Base-by-base conservation (phyloP, 768 basidiomycete species). In the Boletus bicolor region DNA sequence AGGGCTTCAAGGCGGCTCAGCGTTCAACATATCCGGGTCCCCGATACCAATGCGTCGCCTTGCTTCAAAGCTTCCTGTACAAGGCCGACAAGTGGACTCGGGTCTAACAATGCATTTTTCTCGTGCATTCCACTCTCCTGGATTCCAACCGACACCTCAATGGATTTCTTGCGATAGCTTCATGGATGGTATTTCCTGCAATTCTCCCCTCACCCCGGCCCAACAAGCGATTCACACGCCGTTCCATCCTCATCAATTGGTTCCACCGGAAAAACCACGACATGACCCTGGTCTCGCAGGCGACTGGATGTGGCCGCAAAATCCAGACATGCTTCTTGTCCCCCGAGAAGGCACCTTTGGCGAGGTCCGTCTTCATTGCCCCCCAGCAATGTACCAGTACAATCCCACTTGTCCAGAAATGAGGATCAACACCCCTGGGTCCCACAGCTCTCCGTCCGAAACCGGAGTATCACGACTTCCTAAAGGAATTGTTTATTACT, bases 11-110 rank as follows among this genome's bases (percentile, higher is more conserved):
- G 30, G 41, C 3, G 32, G 55, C 14, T 35, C 69, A 37, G 35
- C 55, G n/a, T 54, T 55, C 9, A 54, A 54, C 28, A 35, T 58
- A 34, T 55, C 64, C 54, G 54, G 55, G 35, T 56, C 63, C 37
- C 72, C 71, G 38, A 64, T 70, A 56, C 70, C 75, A 21, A 67
- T 61, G 53, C 66, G 68, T n/a, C 72, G 67, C 19, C 59, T 71
- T 36, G 56, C 69, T 45, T 67, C 71, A 17, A 73, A 71, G 24
- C 61, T 64, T 42, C 65, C 75, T 44, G 38, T 51, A 19, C 56
- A 68, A 10, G 52, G 51, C 37, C 58, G 63, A 47, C 68, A 64
- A 21, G 41, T 59, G 43, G 64, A 64, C 15, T 55, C 59, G 14
- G 64, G 62, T 51, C 56, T 63, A 37, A 39, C 52, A 28, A 39